Evolutionary conservation across 2,329 filamentous ascomycete genomes (phyloP), one percentile per base, ranked within the genome.

Genomic region (Exutisphaerella laricina): DNA sequence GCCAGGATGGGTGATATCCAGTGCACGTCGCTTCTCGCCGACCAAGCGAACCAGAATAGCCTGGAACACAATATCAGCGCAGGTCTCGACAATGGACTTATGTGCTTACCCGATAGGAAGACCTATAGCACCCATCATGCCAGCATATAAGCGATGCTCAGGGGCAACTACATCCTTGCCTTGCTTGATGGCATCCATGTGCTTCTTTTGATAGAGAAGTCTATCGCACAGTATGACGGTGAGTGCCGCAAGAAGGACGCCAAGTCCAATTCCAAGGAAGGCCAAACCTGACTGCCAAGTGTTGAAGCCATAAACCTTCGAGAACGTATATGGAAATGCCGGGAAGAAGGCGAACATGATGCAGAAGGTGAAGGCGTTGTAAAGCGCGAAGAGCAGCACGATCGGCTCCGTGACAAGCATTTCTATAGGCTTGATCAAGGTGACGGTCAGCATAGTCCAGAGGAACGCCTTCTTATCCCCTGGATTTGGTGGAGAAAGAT

Each of bases 231-330:
- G 2, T 10, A 70, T 55, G 12, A 53, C 53, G 0, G 62, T 65
- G 0, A 57, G 10, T 2, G 76, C 72, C 10, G 72, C 82, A 7
- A 73, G 32, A 1, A 84, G 41, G 76, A 86, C 85, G 31, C 84
- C 82, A 1, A 80, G 66, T 36, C 84, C 71, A 45, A 87, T 74
- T 4, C 81, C 84, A 28, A 90, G 57, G 63, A 95, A 95, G 5
- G 80, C 75, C 43, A 92, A 67, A 10, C 88, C 89, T 12, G 78
- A 72, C 64, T 94, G 84, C 72, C 84, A 90, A 4, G 87, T 71
- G 38, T 78, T 79, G 68, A 94, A 88, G 13, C 77, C 79, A 61
- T 94, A 84, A 22, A 84, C 80, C 18, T 72, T 75, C 16, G 71
- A 63, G 59, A 95, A 95, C 9, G 65, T 54, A 39, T 54, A 59